phyloP scores from a whole-genome alignment of 495 filamentous ascomycete genomes.

The Neurospora sp. region DNA sequence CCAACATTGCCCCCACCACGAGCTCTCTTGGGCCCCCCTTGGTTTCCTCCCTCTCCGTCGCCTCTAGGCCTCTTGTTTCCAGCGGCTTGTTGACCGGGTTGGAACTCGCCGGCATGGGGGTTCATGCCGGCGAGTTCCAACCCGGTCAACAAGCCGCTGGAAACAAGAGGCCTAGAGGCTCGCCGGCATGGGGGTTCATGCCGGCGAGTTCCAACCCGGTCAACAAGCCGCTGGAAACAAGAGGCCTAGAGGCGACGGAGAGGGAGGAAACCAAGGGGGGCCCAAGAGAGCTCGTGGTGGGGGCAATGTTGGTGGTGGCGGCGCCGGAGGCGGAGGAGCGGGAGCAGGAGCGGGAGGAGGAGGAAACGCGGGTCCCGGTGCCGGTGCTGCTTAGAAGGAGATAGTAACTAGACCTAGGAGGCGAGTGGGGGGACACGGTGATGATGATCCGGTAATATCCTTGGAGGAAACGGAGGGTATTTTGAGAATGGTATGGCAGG shows the following conservation, averaged over 20 bases:
- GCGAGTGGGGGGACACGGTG: not conserved
- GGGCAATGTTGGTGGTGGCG: not conserved
- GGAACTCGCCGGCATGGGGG: slow-evolving; percentile 20
- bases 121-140: no score
- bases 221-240: slow-evolving; percentile 16
- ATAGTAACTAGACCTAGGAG: not conserved
- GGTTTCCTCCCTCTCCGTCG: slow-evolving; percentile 4
- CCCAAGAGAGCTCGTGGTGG: slow-evolving; percentile 11
- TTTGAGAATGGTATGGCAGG: not conserved
- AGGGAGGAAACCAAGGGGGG: slow-evolving; percentile 8
- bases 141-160: no score
- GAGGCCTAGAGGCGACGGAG: slow-evolving; percentile 13
- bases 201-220: slow-evolving; percentile 19
- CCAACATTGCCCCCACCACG: no score
- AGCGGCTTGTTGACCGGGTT: slow-evolving; percentile 7
- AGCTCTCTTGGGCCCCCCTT: slow-evolving; percentile 11
- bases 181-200: no score
- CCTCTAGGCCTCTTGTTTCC: slow-evolving; percentile 21
- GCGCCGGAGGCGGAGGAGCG: not conserved
- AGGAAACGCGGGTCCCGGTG: not conserved
- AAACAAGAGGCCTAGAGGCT: no score
- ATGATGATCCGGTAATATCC: not conserved
- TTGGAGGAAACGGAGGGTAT: not conserved
- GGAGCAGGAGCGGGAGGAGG: not conserved
- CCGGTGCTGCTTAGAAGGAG: not conserved